Evolutionary conservation across 1,284 basidiomycete species (phyloP).

Genomic region (Cryptococcus deneoformans): DNA sequence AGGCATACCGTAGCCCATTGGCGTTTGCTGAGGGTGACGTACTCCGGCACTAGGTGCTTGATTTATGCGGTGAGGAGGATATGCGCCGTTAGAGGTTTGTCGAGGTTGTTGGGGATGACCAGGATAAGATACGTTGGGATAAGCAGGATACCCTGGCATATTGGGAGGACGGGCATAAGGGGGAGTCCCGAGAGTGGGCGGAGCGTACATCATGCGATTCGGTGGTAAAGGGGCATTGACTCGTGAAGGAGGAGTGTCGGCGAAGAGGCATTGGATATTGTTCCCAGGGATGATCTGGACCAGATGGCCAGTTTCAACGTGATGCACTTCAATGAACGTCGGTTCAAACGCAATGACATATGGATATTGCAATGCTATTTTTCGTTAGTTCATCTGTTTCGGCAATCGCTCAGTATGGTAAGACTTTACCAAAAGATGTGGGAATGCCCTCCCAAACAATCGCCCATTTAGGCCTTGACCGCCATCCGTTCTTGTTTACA

Average conservation of each 20-base stretch:
- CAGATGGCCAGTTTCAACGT: conserved; percentile 88
- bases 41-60: conserved; percentile 1
- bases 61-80: conserved; percentile 2
- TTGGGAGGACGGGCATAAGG: conserved; percentile 5
- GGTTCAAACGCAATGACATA: conserved; percentile 97
- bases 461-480: conserved; percentile 87
- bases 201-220: conserved; percentile 31
- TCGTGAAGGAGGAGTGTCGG: conserved; percentile 82
- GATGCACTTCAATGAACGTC: conserved; percentile 93
- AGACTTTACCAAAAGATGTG: conserved; percentile 78
- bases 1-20: conserved; percentile 16
- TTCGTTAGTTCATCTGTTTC: neutral
- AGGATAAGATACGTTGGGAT: neutral
- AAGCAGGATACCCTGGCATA: conserved; percentile 3
- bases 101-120: conserved; percentile 5
- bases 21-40: neutral
- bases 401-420: neutral
- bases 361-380: conserved; percentile 85
- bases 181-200: neutral
- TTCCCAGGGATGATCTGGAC: conserved; percentile 95
- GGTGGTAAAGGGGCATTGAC: conserved; percentile 38
- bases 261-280: conserved; percentile 84
- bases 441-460: conserved; percentile 96
- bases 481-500: conserved; percentile 94
- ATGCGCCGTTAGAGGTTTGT: neutral